These are phyloP conservation scores for Sclerotinia subarctica DNA, from an alignment of 2,329 filamentous ascomycete species.

Conservation along the genomic window DNA sequence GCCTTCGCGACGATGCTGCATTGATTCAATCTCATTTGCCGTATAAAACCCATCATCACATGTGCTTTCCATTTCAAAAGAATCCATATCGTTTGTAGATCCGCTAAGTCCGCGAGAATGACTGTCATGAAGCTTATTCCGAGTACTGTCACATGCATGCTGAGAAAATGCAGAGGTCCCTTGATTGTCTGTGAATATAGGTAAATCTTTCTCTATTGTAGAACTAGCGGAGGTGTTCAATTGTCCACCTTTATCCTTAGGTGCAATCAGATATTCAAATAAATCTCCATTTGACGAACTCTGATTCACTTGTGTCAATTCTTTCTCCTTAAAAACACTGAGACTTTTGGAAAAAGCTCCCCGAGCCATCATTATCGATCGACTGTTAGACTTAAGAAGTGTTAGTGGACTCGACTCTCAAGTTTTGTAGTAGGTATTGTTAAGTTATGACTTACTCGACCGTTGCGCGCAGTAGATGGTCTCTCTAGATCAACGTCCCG, in stretches of 20 bases:
- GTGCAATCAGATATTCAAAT: not conserved
- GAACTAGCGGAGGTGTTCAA: too few relatives aligned
- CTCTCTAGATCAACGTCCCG: not conserved
- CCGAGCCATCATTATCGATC: not conserved
- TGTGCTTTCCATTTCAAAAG: not conserved
- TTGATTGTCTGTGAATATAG: not conserved
- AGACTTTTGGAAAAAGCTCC: not conserved
- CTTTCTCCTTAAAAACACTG: not conserved
- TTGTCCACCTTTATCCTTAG: not conserved
- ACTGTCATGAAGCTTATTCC: not conserved
- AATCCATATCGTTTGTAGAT: not conserved
- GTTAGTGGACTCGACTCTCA: not conserved
- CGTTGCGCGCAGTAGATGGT: not conserved
- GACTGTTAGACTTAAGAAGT: not conserved
- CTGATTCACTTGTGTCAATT: not conserved
- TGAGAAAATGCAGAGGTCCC: not conserved
- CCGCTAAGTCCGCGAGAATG: not conserved
- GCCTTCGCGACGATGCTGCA: too few relatives aligned
- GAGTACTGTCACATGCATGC: not conserved
- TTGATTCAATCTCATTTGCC: not conserved
- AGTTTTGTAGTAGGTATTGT: not conserved
- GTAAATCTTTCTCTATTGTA: not conserved
- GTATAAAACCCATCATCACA: not conserved
- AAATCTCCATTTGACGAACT: not conserved
- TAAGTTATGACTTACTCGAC: constrained; percentile 1